Evolutionary conservation across 2,329 filamentous ascomycete species (phyloP), one percentile per base, ranked within the genome.

Genomic region (Colletotrichum graminicola): DNA sequence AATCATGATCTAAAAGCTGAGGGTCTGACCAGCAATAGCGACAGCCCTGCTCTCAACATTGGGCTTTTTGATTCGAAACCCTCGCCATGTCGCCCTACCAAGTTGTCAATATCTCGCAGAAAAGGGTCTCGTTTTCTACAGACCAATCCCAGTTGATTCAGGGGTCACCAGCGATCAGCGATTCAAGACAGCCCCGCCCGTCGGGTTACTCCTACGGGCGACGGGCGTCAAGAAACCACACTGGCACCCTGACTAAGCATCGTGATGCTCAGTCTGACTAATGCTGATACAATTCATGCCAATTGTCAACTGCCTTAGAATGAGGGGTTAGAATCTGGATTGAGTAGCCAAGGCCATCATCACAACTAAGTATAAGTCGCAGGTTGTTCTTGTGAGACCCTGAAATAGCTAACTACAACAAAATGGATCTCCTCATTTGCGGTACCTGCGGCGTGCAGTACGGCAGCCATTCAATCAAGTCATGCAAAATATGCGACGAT

Each of bases 401-500:
- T 26, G 26, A 8, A 14, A n/a, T 16, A 5, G n/a, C 11, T 8
- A 32, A 18, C 16, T 2, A 21, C 10, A 12, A 21, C 32, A 41
- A 10, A 16, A 69, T 72, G 70, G 70, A 72, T 69, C 66, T 73
- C 34, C 85, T 92, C 45, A 84, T 94, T 74, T 94, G 92, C 82
- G 84, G 83, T 11, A 87, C 91, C 6, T 94, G 92, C 78, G 92
- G 91, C 29, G 93, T 91, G 0, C 92, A 94, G 76, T 93, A 85
- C 0, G 84, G 89, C 72, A 81, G 82, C 51, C 73, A 80, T 16
- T 76, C 84, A 36, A 81, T 90, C 54, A 84, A 81, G 65, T 86
- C 83, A 5, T 94, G 92, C 81, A 86, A 87, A 69, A 92, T 94
- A 73, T 94, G 92, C 81, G 91, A 94, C 78, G 92, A 93, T 78